Evolutionary conservation across 768 basidiomycete species (phyloP), one percentile per base, ranked within the genome.

Genomic region (Leccinum imitatum): DNA sequence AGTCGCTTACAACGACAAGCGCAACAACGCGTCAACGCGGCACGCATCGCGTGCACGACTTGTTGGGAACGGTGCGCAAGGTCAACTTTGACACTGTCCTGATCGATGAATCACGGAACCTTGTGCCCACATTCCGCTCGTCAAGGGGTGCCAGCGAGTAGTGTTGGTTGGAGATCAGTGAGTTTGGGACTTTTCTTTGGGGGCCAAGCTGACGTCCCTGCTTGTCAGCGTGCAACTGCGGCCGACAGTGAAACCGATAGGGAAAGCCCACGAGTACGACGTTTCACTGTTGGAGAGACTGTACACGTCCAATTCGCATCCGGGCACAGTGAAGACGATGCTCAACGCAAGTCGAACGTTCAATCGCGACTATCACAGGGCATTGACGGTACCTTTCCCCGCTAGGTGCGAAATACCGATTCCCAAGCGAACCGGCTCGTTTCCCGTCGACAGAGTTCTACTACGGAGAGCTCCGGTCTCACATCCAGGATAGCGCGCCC

Each of bases 41-140:
- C 87, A 4, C 71, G 72, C 2, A 77, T 89, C 48, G 79, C 84
- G 6, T 89, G 87, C 69, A 85, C 85, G 1, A 89, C 87, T 1
- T 88, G 86, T 71, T 87, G 9, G 85, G 86, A 6, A 79, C 83
- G 14, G 62, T 87, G 33, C 77, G 83, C 51, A 82, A 84, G 65
- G 48, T 75, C 17, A 74, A 84, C 57, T 89, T 87, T 63, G 82
- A 83, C 44, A 81, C 84, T 21, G 85, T 82, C 0, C 73, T 89
- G 50, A 85, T 89, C 46, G 87, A 89, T 65, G 86, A 89, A 82
- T 89, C 9, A 87, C 86, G 0, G 87, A 89, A 62, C 84, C 86
- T 3, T 80, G 79, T 53, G 81, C 86, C 0, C 74, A 89, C 37
- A 87, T 89, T 33, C 86, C 87, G 1, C 75, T 89, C 4, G 85